Base-by-base conservation (phyloP, 352 stramenopile species). In the Pythium folliculosum region DNA sequence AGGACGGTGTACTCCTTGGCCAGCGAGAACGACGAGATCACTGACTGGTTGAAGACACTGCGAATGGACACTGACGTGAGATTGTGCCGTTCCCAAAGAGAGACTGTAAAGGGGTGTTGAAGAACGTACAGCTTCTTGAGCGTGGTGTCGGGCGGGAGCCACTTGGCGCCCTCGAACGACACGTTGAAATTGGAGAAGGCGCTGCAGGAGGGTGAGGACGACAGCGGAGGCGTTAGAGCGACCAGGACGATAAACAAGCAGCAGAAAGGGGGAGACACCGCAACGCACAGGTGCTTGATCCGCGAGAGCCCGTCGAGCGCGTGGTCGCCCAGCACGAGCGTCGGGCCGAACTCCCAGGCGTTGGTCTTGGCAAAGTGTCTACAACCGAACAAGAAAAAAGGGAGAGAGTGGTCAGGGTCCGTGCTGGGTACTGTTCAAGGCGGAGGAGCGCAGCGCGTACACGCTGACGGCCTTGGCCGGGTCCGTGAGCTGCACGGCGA, bases 31-130 rank as follows among this genome's bases (percentile, higher is more conserved):
- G 54, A 69, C 3, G 72, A 47, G 40, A 89, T 71, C 16, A 67
- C 76, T 12, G 70, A 66, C 8, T 65, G 48, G 27, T 84, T 76
- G 63, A 91, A 81, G 10, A 80, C 71, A 53, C 82, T 90, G n/a
- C n/a, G n/a, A 54, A 59, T 22, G 22, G 5, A 63, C 30, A 17
- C 54, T n/a, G n/a, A n/a, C 5, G 14, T 23, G 1, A 35, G 16
- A 21, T 48, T 9, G 5, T 37, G 32, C 32, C 5, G 9, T 37
- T 37, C 9, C 5, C 5, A 37, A 9, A 9, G 5, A 9, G 32
- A 37, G 5, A 5, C 5, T 37, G 32, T 5, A 37, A 37, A 10
- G 32, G 9, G 32, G 32, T 37, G 32, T 37, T n/a, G n/a, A 16
- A 17, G 3, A 1, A 61, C 67, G 22, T 69, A 73, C 67, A 73